These are phyloP conservation scores for Sclerotinia spermophila DNA, from an alignment of 2,329 filamentous ascomycete genomes.

Conservation along the genomic window DNA sequence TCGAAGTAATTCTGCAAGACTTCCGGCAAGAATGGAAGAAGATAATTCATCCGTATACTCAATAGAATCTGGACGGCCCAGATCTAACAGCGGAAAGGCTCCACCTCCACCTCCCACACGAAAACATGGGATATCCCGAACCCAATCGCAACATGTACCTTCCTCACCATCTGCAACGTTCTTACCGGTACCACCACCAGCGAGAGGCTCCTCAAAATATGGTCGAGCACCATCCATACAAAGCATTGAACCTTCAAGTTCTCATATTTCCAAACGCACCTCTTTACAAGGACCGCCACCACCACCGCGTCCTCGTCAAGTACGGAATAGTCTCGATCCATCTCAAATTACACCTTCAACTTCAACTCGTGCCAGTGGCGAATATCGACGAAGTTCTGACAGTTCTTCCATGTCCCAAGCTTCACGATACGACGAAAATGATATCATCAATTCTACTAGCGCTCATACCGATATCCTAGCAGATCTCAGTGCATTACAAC, in stretches of 20 bases:
- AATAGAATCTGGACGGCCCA: constrained; percentile 23
- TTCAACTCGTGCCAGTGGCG: constrained; percentile 30
- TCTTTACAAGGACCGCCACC: constrained; percentile 34
- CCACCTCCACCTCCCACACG: constrained; percentile 38
- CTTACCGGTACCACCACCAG: constrained; percentile 43
- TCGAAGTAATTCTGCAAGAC: constrained; percentile 28
- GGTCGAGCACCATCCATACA: constrained; percentile 30
- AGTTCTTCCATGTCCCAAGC: constrained; percentile 27
- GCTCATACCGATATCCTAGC: constrained; percentile 60
- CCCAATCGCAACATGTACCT: constrained; percentile 25
- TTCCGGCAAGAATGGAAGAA: constrained; percentile 34
- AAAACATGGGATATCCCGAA: constrained; percentile 29
- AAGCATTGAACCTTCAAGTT: constrained; percentile 28
- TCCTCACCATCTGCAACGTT: constrained; percentile 34
- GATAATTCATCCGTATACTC: constrained; percentile 24
- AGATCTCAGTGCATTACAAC: constrained; percentile 67
- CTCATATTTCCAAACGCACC: constrained; percentile 25
- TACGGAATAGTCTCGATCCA: constrained; percentile 32
- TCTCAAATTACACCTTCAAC: constrained; percentile 21
- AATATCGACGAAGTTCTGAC: constrained; percentile 27
- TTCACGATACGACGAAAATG: constrained; percentile 31
- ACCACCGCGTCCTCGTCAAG: constrained; percentile 44
- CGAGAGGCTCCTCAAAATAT: constrained; percentile 29
- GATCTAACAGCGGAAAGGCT: constrained; percentile 25
- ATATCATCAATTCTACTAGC: constrained; percentile 32